A percentile compares a stretch with the other conserved stretches of the same genome.
Evolutionary conservation across 257 asterid species (phyloP).

Genomic region (Paulownia fortunei): DNA sequence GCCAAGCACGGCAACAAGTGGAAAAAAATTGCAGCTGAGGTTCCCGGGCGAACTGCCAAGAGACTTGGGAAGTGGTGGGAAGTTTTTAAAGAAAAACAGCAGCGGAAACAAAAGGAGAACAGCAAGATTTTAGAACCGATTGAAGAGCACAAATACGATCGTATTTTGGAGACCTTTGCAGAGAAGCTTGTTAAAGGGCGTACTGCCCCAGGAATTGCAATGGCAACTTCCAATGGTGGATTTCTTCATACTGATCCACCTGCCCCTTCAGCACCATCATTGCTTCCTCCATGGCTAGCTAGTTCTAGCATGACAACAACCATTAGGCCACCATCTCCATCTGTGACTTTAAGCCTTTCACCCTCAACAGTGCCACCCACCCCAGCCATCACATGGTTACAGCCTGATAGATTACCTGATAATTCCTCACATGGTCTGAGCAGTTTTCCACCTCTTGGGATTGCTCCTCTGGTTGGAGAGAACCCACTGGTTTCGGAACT

Average conservation of each 20-base stretch:
- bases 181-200: conserved; percentile 61
- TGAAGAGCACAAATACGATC: conserved; percentile 52
- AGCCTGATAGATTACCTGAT: conserved; percentile 33
- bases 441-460: conserved; percentile 36
- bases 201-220: conserved; percentile 29
- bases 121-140: conserved; percentile 32
- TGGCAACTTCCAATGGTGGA: conserved; percentile 65
- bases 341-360: conserved; percentile 72
- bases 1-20: conserved; percentile 52
- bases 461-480: conserved; percentile 37
- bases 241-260: conserved; percentile 48
- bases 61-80: too few relatives aligned
- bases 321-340: conserved; percentile 52
- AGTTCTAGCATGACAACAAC: conserved; percentile 46
- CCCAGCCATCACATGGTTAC: conserved; percentile 59
- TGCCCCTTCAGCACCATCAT: conserved; percentile 37
- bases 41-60: too few relatives aligned
- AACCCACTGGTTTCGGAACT: conserved; percentile 46
- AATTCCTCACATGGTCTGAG: background rate
- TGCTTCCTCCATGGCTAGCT: conserved; percentile 83
- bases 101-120: conserved; percentile 44
- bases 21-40: conserved; percentile 58
- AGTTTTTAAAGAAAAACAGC: too few relatives aligned
- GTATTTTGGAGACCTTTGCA: conserved; percentile 56
- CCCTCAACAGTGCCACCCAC: conserved; percentile 51